Evolutionary conservation across 345 rosid species (phyloP).

Genomic region (Acer campestre): DNA sequence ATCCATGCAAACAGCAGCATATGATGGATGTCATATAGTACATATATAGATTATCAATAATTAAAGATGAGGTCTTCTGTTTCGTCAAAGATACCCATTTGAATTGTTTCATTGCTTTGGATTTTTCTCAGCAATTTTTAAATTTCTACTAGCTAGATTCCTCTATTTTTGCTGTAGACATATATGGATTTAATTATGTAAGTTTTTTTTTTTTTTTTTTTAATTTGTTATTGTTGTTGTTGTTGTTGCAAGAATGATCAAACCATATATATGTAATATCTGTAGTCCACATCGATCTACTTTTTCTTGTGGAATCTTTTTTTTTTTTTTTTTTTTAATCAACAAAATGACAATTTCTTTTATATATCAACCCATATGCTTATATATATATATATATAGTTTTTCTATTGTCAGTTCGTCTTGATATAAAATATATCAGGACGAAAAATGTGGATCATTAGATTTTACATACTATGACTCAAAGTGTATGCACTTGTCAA

Average conservation of each 20-base stretch:
- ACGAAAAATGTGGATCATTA: too few relatives aligned
- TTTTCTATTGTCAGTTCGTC: too few relatives aligned
- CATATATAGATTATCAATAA: background rate
- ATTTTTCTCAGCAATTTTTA: background rate
- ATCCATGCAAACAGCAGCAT: conserved; percentile 79
- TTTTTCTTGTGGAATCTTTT: background rate
- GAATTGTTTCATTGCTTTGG: conserved; percentile 17
- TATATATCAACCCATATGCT: conserved; percentile 5
- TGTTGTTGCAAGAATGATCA: background rate
- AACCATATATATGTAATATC: background rate
- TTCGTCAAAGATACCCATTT: conserved; percentile 12
- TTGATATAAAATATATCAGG: too few relatives aligned
- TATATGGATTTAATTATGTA: background rate
- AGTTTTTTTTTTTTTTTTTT: too few relatives aligned
- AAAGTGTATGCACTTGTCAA: too few relatives aligned
- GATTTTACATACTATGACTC: too few relatives aligned
- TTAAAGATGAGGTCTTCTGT: conserved; percentile 11
- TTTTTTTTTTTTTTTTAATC: conserved; percentile 2
- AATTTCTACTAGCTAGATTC: background rate
- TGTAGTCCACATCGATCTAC: too few relatives aligned
- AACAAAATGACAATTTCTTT: conserved; percentile 10
- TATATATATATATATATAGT: background rate
- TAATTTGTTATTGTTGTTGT: background rate
- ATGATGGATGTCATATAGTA: conserved; percentile 30
- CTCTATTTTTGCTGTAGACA: conserved; percentile 14